Evolutionary conservation across 495 filamentous ascomycete genomes (phyloP).

Genomic region (Penicillium crystallinum): DNA sequence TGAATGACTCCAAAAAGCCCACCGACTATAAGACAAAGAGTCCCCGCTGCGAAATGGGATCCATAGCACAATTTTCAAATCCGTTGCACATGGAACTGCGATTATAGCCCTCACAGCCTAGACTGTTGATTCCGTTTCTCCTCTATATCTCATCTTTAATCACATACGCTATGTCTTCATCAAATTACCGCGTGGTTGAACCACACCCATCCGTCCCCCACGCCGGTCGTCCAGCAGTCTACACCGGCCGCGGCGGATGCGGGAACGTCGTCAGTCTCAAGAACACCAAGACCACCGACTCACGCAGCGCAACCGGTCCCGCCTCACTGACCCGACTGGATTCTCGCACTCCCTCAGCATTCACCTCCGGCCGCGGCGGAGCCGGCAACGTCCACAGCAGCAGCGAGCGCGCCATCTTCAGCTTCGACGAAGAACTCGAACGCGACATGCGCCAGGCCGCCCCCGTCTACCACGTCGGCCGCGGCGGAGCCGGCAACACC

Average conservation of each 20-base stretch:
- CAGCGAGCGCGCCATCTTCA: conserved; percentile 67
- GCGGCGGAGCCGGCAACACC: conserved; percentile 85
- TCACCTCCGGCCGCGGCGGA: conserved; percentile 80
- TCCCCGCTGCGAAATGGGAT: conserved; percentile 1
- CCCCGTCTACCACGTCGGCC: conserved; percentile 74
- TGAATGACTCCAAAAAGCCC: conserved; percentile 5
- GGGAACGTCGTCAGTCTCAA: conserved; percentile 75
- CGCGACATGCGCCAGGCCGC: conserved; percentile 58
- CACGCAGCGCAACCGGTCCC: conserved; percentile 48
- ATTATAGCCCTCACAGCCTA: conserved; percentile 18
- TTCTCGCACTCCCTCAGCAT: conserved; percentile 43
- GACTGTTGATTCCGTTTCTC: conserved; percentile 7
- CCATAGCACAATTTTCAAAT: neutral
- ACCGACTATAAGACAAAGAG: conserved; percentile 1
- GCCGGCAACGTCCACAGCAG: conserved; percentile 78
- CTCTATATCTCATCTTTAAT: neutral
- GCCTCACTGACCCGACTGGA: conserved; percentile 45
- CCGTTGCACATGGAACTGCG: conserved; percentile 16
- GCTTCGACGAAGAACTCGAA: conserved; percentile 88
- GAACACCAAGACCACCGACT: conserved; percentile 54
- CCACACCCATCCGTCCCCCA: conserved; percentile 69
- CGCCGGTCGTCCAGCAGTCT: conserved; percentile 54
- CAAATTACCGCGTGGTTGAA: conserved; percentile 67
- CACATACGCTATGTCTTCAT: conserved; percentile 19
- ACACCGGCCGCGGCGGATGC: conserved; percentile 80